Base-by-base conservation (phyloP, 768 basidiomycete genomes). In the Boletus fagicola region DNA sequence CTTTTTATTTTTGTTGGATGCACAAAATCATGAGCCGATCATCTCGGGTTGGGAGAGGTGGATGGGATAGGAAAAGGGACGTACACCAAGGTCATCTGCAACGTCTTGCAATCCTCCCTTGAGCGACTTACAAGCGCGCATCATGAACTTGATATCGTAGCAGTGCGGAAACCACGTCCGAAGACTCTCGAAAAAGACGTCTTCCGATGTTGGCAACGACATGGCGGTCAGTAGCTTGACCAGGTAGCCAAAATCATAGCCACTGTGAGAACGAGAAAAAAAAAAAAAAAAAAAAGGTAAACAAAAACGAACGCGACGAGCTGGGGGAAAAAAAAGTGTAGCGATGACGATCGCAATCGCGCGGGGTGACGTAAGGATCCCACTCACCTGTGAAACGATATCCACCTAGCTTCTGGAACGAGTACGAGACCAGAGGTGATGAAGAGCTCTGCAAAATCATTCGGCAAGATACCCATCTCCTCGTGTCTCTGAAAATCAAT, bases 211-310 rank as follows among this genome's bases (percentile, higher is more conserved):
- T 10, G 97, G 97, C 57, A 98, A 76, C 45, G 94, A 90, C 66
- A 87, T 79, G 59, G 83, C 88, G 24, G 92, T 90, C 50, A 99
- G 81, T 42, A 98, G 82, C 72, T 96, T 97, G 73, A 99, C 86
- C 65, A 99, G 90, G 72, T 98, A 99, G 36, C 97, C 97, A 75
- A 99, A 98, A 74, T 99, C 97, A 74, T 98, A 98, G 49, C 96
- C 97, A 73, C 96, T 98, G 68, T 51, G 62, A 47, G 40, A 45
- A 31, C 22, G 38, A 47, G 47, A 15, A 48, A 47, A 45, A 28
- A 18, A 57, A 33, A 40, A 47, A 49, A 15, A 48, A 47, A 45
- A 28, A 18, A 57, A 33, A 40, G 18, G 33, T 4, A 24, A 49
- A 36, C 22, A 18, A 16, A 36, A 51, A 46, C 52, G 44, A 24